phyloP scores from a whole-genome alignment of 129 eudicot species.

The Sambucus nigra region DNA sequence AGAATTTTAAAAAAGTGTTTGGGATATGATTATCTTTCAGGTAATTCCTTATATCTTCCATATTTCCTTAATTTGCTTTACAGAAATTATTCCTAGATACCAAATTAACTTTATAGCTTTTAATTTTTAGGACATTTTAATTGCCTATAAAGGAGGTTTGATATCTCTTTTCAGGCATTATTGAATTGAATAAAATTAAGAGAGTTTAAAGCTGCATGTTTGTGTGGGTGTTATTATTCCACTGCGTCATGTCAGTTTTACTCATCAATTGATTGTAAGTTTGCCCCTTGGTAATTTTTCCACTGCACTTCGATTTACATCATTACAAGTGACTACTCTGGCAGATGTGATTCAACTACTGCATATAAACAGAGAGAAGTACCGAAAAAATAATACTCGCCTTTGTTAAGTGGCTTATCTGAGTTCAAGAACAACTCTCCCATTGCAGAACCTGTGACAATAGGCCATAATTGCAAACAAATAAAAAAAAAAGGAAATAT shows the following conservation, averaged over 20 bases:
- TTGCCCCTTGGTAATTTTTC: neutral
- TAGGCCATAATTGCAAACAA: neutral
- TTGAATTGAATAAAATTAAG: neutral
- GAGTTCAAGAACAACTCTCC: slow-evolving; percentile 6
- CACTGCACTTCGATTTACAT: neutral
- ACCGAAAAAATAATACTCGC: slow-evolving; percentile 4
- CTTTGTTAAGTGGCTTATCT: slow-evolving; percentile 2
- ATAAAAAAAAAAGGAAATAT: neutral
- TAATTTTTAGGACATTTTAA: no score
- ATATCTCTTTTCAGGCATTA: no score
- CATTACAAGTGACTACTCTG: neutral
- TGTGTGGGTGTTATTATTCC: no score
- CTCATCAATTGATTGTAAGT: no score
- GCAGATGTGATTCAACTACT: neutral
- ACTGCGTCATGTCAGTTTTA: no score
- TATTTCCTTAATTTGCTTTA: no score
- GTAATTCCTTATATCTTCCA: no score
- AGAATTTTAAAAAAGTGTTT: no score
- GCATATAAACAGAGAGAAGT: neutral
- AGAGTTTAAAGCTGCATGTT: neutral
- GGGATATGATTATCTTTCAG: no score
- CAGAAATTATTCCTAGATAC: no score
- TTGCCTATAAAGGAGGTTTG: no score
- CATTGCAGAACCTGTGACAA: slow-evolving; percentile 12
- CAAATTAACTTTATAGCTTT: no score